Base-by-base conservation (phyloP, 768 basidiomycete species). In the Calocybe cyanea region DNA sequence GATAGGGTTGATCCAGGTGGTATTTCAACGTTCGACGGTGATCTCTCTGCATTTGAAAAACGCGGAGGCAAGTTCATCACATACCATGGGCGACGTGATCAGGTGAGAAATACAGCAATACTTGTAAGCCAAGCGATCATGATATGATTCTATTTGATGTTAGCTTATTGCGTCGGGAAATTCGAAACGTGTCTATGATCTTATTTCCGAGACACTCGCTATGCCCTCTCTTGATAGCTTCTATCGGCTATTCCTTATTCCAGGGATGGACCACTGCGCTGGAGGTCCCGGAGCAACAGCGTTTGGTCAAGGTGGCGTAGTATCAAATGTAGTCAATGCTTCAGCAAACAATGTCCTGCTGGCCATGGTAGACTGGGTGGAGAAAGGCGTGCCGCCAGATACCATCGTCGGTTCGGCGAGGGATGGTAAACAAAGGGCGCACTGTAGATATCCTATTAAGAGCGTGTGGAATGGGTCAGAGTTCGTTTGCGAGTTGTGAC, bases 41-140 rank as follows among this genome's bases (percentile, higher is more conserved):
- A 49, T 28, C 35, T 53, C 4, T 43, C 48, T 1, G 41, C 38
- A 2, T 53, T 53, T 32, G 19, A 46, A 24, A 37, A 41, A 13
- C 45, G 45, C 5, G 48, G 48, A 7, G 52, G 48, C 1, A 53
- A 47, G 21, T 47, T 53, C 24, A 24, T 53, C 24, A 47, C 52
- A 13, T 53, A 44, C 23, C 52, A 53, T 19, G 52, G 52, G 5
- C 48, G 45, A 15, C 48, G 48, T 41, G 52, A 53, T 38, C 25
- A 49, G 40, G 48, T 46, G 5, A 20, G 23, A 15, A 14, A 7
- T 3, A 6, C 5, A 28, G 25, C 5, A 11, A 28, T 5, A 11
- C 5, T 28, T 28, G n/a, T 28, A 11, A 11, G 5, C 25, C 25
- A 28, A 28, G 11, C 6, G 6, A 28, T 5, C 25, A 28, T 28